Conservation (phyloP, 148 eudicot species). For the Chenopodium quinoa region DNA sequence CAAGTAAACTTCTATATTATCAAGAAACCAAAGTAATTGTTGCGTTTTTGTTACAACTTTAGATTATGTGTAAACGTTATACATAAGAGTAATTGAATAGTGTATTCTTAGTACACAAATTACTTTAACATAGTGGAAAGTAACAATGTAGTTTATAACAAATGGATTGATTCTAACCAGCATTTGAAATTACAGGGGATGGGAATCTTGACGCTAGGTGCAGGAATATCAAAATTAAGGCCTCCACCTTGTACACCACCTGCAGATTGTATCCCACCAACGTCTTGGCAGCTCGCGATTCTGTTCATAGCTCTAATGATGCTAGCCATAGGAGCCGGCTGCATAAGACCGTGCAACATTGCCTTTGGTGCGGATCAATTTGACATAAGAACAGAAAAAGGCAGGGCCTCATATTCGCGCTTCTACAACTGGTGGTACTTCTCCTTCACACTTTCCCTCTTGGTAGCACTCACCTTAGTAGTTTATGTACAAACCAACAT, state of each 20-base stretch:
- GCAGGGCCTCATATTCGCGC: slow-evolving; percentile 41
- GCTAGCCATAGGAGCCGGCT: slow-evolving; percentile 54
- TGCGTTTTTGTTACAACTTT: no score
- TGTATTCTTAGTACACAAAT: background rate
- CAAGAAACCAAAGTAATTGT: no score
- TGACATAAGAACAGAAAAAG: slow-evolving; percentile 54
- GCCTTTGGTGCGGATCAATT: slow-evolving; percentile 88
- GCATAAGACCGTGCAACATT: slow-evolving; percentile 69
- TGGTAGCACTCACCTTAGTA: slow-evolving; percentile 60
- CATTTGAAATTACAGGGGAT: slow-evolving; percentile 47
- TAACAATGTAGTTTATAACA: no score
- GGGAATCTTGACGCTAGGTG: slow-evolving; percentile 52
- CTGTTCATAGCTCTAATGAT: slow-evolving; percentile 47
- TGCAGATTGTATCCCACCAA: slow-evolving; percentile 30
- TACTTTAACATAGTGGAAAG: background rate
- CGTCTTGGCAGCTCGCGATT: slow-evolving; percentile 45
- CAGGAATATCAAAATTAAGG: slow-evolving; percentile 39
- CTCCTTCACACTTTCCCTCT: slow-evolving; percentile 58
- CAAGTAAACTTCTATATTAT: no score
- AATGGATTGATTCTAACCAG: background rate
- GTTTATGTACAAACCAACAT: slow-evolving; percentile 68
- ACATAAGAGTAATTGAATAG: background rate
- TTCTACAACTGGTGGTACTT: slow-evolving; percentile 86
- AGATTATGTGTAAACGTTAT: no score
- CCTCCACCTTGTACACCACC: slow-evolving; percentile 41